Evolutionary conservation across 2,329 filamentous ascomycete species (phyloP).

Genomic region (Pseudohalonectria lignicola): DNA sequence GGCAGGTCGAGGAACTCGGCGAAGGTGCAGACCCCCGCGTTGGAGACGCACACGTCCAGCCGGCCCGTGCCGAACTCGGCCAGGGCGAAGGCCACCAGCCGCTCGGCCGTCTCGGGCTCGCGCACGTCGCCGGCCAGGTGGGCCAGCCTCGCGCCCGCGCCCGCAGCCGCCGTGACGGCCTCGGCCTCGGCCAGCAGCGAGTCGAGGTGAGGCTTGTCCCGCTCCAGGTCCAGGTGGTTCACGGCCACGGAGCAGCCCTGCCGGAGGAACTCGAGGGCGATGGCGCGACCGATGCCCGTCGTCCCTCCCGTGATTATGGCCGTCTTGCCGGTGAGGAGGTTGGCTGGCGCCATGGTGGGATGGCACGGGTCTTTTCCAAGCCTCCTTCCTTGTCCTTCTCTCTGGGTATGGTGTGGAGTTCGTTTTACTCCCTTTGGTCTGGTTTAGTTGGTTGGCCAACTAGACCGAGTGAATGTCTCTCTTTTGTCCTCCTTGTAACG

Average conservation of each 20-base stretch:
- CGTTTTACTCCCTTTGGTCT: too few relatives aligned
- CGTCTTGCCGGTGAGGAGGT: slow-evolving; percentile 61
- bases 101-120: slow-evolving; percentile 57
- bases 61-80: slow-evolving; percentile 41
- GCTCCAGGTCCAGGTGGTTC: slow-evolving; percentile 59
- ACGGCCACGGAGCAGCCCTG: slow-evolving; percentile 72
- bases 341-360: slow-evolving; percentile 26
- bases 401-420: too few relatives aligned
- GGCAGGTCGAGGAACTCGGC: slow-evolving; percentile 71
- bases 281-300: slow-evolving; percentile 79
- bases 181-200: slow-evolving; percentile 42
- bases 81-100: slow-evolving; percentile 57
- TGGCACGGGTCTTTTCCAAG: too few relatives aligned
- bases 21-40: slow-evolving; percentile 83
- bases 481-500: too few relatives aligned
- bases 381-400: too few relatives aligned
- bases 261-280: slow-evolving; percentile 65
- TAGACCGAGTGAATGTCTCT: too few relatives aligned
- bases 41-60: slow-evolving; percentile 73
- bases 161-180: slow-evolving; percentile 24
- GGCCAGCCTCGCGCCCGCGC: slow-evolving; percentile 41
- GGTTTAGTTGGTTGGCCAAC: too few relatives aligned
- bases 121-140: slow-evolving; percentile 69
- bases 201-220: slow-evolving; percentile 38
- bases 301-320: slow-evolving; percentile 81